A percentile compares a stretch with the other conserved stretches of the same genome.
Conservation (phyloP, 306 rosid species). For the Rosa multiflora region DNA sequence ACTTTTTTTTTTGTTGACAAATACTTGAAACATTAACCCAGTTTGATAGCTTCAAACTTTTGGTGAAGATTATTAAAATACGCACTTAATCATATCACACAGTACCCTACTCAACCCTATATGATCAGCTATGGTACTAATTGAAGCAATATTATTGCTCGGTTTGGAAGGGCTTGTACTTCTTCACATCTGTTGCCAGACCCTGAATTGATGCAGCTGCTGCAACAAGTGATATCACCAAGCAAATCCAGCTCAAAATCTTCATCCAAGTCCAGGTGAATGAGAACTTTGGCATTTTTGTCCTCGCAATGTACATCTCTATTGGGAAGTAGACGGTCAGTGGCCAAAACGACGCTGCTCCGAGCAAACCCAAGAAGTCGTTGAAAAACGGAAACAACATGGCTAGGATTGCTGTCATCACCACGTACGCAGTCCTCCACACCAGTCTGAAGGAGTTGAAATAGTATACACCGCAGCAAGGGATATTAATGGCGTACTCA, state of each 20-base stretch:
- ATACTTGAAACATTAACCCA: background rate
- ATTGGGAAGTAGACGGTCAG: slow-evolving; percentile 86
- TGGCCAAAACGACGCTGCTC: slow-evolving; percentile 92
- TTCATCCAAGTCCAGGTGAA: slow-evolving; percentile 90
- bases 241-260: slow-evolving; percentile 77
- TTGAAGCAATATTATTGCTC: slow-evolving; percentile 36
- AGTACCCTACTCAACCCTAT: slow-evolving; percentile 4
- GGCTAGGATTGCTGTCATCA: slow-evolving; percentile 66
- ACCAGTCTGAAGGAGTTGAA: slow-evolving; percentile 66
- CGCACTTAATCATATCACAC: slow-evolving; percentile 6
- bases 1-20: background rate
- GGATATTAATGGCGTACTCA: slow-evolving; percentile 56
- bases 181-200: slow-evolving; percentile 66
- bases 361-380: slow-evolving; percentile 79
- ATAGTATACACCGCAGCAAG: slow-evolving; percentile 40
- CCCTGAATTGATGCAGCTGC: slow-evolving; percentile 92
- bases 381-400: slow-evolving; percentile 98
- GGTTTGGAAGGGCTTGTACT: slow-evolving; percentile 66
- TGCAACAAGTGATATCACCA: slow-evolving; percentile 67
- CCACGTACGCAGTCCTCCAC: slow-evolving; percentile 82
- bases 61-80: background rate
- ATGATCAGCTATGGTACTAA: background rate
- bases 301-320: slow-evolving; percentile 87
- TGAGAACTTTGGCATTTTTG: slow-evolving; percentile 59
- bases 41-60: slow-evolving; percentile 21